These are phyloP conservation scores for Bruguiera gymnorhiza DNA, from an alignment of 345 rosid species.

Conservation along the genomic window DNA sequence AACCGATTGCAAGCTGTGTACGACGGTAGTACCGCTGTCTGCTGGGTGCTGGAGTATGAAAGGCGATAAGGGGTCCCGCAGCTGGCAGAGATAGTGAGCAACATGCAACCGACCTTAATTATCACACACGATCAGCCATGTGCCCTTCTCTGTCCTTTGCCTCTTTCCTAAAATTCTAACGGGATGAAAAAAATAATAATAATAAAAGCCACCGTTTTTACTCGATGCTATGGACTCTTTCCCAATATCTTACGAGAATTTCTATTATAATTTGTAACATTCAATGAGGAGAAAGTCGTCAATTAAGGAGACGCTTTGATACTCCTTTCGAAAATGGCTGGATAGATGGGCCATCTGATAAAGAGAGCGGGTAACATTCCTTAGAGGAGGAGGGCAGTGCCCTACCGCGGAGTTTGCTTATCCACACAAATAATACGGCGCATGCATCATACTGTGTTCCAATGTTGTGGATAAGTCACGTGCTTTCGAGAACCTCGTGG, in stretches of 20 bases:
- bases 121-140: background rate
- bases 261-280: background rate
- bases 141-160: background rate
- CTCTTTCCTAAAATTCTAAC: background rate
- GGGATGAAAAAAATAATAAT: no score
- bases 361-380: background rate
- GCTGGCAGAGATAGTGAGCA: background rate
- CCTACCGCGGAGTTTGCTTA: background rate
- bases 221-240: background rate
- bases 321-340: background rate
- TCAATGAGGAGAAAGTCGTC: background rate
- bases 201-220: background rate
- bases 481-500: no score
- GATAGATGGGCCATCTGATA: background rate
- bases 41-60: background rate
- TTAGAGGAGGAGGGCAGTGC: background rate
- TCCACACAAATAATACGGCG: conserved; percentile 20
- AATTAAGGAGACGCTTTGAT: background rate
- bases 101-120: background rate
- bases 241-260: background rate
- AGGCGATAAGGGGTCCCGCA: background rate
- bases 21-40: background rate
- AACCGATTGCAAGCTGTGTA: conserved; percentile 3
- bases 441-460: no score
- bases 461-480: no score